phyloP scores from a whole-genome alignment of 2,329 filamentous ascomycete species.

The Rutstroemia sydowiana region DNA sequence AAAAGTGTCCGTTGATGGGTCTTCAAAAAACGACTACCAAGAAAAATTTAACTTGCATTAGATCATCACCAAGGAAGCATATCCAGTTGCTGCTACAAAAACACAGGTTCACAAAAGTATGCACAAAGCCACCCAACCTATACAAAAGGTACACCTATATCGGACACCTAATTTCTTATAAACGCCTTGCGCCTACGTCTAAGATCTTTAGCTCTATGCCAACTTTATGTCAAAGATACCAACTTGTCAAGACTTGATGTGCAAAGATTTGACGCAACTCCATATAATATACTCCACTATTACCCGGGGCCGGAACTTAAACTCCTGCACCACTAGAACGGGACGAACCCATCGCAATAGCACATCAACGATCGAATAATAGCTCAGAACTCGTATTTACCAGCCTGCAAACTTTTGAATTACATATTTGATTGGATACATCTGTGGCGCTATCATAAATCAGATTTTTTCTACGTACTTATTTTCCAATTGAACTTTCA shows the following conservation, averaged over 20 bases:
- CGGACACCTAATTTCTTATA: constrained; percentile 9
- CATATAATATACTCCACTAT: constrained; percentile 1
- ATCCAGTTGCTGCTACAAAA: too few species aligned
- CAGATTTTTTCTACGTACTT: neutral
- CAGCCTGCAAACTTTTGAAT: too few species aligned
- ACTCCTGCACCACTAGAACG: neutral
- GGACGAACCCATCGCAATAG: neutral
- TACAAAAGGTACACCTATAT: neutral
- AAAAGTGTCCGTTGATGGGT: constrained; percentile 7
- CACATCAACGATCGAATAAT: too few species aligned
- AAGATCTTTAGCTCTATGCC: neutral
- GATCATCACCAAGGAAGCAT: too few species aligned
- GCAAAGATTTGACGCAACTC: neutral
- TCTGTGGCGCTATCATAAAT: neutral
- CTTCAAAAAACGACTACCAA: constrained; percentile 3
- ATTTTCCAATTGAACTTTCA: too few species aligned
- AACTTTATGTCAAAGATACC: neutral
- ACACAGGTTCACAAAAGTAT: too few species aligned
- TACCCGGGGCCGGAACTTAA: too few species aligned
- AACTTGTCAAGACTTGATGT: neutral
- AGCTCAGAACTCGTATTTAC: too few species aligned
- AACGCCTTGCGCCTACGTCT: constrained; percentile 4
- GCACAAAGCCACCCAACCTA: constrained; percentile 6
- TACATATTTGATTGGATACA: neutral
- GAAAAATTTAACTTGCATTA: constrained; percentile 1